Base-by-base conservation (phyloP, 768 basidiomycete genomes). In the Boletus tylopilopsis region DNA sequence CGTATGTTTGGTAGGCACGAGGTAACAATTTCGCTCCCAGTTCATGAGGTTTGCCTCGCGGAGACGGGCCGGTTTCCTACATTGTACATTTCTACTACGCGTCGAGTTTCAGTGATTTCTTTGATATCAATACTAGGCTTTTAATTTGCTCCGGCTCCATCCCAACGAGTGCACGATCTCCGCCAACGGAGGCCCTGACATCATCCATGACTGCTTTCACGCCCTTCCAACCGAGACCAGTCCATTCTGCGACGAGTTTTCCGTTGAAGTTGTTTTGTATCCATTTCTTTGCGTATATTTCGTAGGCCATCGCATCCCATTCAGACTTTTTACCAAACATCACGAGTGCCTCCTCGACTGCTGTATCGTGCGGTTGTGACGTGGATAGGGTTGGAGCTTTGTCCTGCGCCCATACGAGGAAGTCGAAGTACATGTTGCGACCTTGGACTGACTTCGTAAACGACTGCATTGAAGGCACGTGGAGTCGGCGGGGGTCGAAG, bases 391-490 rank as follows among this genome's bases (percentile, higher is more conserved):
- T 21, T 8, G 52, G 43, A 1, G 29, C 27, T 42, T 51, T 64
- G 34, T 60, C 64, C 25, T 70, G 59, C 10, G 71, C 76, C 76
- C 77, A 86, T 8, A 67, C 56, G 5, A 82, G 67, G 47, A 87
- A 88, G 42, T 77, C 74, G 10, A 67, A 62, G 56, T 83, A 85
- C 83, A 87, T 84, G 34, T 56, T 67, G 16, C 86, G 74, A 16
- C 73, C 25, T 61, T 59, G 50, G 71, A 73, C 42, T 72, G 73
- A 54, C 79, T 81, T 55, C 58, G 66, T 42, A 71, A 68, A 13
- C 71, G 73, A 11, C 60, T 56, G 47, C 74, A 74, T 36, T 39
- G 62, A 33, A 57, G 64, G 47, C 45, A 61, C 48, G 15, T 57
- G 49, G 44, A 82, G 72, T 15, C 63, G 56, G 13, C 54, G 58